A percentile compares a stretch with the other conserved stretches of the same genome.
Evolutionary conservation across 805 yeast genomes (phyloP).

Genomic region (Candida railenensis): DNA sequence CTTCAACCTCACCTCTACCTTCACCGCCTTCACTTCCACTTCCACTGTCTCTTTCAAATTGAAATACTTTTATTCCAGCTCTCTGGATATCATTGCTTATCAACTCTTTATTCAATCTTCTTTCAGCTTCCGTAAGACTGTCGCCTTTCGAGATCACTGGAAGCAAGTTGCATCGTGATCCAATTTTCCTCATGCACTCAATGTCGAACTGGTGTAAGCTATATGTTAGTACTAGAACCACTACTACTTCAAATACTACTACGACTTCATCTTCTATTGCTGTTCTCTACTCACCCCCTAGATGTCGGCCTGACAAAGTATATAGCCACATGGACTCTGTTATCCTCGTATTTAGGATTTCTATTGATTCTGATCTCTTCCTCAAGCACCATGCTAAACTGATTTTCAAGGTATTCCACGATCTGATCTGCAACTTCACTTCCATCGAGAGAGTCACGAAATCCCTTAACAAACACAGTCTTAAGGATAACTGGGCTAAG

Average conservation of each 20-base stretch:
- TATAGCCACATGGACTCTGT: slow-evolving; percentile 76
- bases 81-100: slow-evolving; percentile 50
- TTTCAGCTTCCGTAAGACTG: slow-evolving; percentile 59
- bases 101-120: slow-evolving; percentile 50
- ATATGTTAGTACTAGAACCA: slow-evolving; percentile 5
- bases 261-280: not conserved
- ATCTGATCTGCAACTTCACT: slow-evolving; percentile 24
- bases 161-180: slow-evolving; percentile 72
- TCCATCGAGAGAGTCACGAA: slow-evolving; percentile 23
- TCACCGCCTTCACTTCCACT: slow-evolving; percentile 8
- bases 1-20: slow-evolving; percentile 31
- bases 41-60: slow-evolving; percentile 19
- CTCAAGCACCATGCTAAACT: slow-evolving; percentile 67
- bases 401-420: slow-evolving; percentile 74
- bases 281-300: slow-evolving; percentile 36
- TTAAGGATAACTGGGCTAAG: slow-evolving; percentile 8
- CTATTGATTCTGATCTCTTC: slow-evolving; percentile 45
- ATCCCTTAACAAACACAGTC: slow-evolving; percentile 5
- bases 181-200: slow-evolving; percentile 67
- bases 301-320: slow-evolving; percentile 76
- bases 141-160: slow-evolving; percentile 86
- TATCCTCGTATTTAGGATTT: slow-evolving; percentile 43
- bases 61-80: slow-evolving; percentile 48
- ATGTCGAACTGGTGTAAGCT: slow-evolving; percentile 63
- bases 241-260: not conserved